Conservation (phyloP, 208 protist species). For the Acanthamoeba castellanii region DNA sequence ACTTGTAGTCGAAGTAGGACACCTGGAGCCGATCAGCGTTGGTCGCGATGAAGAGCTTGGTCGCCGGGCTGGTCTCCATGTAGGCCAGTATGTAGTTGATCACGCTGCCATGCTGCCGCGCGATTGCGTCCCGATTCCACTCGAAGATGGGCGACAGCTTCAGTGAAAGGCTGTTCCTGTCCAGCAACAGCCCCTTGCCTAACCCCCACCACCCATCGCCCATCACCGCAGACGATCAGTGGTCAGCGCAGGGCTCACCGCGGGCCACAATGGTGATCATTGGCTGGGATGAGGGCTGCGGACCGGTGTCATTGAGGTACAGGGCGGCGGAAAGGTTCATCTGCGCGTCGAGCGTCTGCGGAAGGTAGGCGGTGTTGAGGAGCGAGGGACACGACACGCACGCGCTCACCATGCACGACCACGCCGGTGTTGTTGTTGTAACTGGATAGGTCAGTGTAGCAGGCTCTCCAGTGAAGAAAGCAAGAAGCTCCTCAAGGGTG, state of each 20-base stretch:
- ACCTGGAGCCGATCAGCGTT: not conserved
- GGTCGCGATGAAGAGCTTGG: not conserved
- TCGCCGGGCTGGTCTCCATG: not conserved
- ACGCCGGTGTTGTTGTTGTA: too few species aligned
- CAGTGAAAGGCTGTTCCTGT: not conserved
- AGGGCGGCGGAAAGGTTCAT: not conserved
- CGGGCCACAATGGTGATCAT: too few species aligned
- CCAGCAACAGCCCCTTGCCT: constrained; percentile 5
- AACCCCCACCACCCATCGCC: too few species aligned
- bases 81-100: constrained; percentile 4
- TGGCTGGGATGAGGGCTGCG: not conserved
- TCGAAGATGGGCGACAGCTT: constrained; percentile 20
- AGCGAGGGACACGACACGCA: constrained; percentile 34
- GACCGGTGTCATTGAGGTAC: not conserved
- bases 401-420: constrained; percentile 45
- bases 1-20: constrained; percentile 24
- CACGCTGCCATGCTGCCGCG: not conserved
- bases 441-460: too few species aligned
- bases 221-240: too few species aligned
- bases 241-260: too few species aligned
- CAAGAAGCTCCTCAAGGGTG: too few species aligned
- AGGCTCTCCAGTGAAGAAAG: too few species aligned
- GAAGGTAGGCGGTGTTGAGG: not conserved
- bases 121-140: not conserved
- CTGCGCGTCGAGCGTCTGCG: not conserved